Evolutionary conservation across 192 early-diverging fungal genomes (phyloP), one percentile per base, ranked within the genome.

Genomic region (Dissophora globulifera): DNA sequence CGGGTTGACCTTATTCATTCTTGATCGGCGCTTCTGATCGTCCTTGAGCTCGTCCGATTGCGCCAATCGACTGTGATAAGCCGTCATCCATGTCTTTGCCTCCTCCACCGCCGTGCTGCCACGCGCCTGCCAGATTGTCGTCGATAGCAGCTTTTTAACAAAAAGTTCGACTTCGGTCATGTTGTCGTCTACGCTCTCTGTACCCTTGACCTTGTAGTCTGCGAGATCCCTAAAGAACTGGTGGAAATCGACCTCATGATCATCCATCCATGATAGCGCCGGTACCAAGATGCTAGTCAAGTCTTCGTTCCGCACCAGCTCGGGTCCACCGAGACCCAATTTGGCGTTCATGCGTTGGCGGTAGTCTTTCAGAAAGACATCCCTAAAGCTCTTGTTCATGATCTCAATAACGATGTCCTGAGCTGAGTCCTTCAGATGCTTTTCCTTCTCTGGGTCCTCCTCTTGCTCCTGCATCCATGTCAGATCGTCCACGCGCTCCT

Each of bases 1-100:
- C 8, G 94, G 95, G 62, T 97, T 97, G 46, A 78, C 68, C 12
- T 51, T 42, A 40, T 86, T 75, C 94, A 97, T 95, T 19, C 70
- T 48, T n/a, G 32, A 48, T 27, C 60, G 58, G 17, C 92, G 75
- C 12, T 49, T 49, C 23, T 48, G 32, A 17, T 74, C 67, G 11
- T 75, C 35, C 31, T 42, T 56, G 11, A 58, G 22, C 10, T 58
- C 71, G 3, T 63, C 51, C 9, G 87, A 82, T 2, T 67, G 58
- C 8, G 84, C 42, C 25, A 92, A 49, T 7, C 92, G 84, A 8
- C 79, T 67, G n/a, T 76, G 84, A 66, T 94, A 95, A 15, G 80
- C 64, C 6, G 48, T 51, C 50, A 87, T 51, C 91, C 91, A 92
- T 2, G 48, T 55, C 51, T 80, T 78, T 41, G 72, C 53, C 26